Conservation (phyloP, 306 rosid genomes). For the Corylus avellana region DNA sequence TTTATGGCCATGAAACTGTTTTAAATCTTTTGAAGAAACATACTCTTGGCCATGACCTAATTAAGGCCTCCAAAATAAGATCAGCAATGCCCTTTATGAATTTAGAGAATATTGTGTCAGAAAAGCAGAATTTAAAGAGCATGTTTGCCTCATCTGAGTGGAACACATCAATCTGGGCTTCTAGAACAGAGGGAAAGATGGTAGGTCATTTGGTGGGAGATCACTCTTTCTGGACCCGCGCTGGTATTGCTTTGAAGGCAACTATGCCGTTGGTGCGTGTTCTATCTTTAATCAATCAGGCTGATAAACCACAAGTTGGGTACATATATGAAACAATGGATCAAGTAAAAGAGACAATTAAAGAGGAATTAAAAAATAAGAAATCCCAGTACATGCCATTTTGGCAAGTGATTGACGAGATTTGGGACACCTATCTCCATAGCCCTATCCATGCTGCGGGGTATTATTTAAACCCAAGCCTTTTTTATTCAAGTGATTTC, state of each 20-base stretch:
- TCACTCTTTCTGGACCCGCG: slow-evolving; percentile 27
- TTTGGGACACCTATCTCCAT: slow-evolving; percentile 27
- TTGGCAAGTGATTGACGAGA: slow-evolving; percentile 31
- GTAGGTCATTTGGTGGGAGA: slow-evolving; percentile 24
- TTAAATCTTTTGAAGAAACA: slow-evolving; percentile 25
- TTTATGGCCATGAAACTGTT: slow-evolving; percentile 18
- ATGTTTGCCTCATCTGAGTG: slow-evolving; percentile 30
- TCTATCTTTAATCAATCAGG: slow-evolving; percentile 16
- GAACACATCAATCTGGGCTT: slow-evolving; percentile 26
- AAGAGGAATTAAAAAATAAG: slow-evolving; percentile 16
- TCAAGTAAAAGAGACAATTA: slow-evolving; percentile 33
- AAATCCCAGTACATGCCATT: slow-evolving; percentile 25
- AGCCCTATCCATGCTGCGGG: slow-evolving; percentile 32
- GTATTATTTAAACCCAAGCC: slow-evolving; percentile 30
- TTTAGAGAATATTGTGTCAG: slow-evolving; percentile 21
- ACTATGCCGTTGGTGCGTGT: slow-evolving; percentile 16
- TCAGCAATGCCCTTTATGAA: slow-evolving; percentile 27
- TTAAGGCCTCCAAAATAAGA: slow-evolving; percentile 26
- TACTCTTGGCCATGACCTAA: slow-evolving; percentile 18
- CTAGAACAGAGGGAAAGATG: slow-evolving; percentile 12
- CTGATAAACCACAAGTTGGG: slow-evolving; percentile 29
- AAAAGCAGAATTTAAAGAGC: slow-evolving; percentile 12
- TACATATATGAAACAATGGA: slow-evolving; percentile 40
- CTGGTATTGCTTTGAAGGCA: slow-evolving; percentile 24
- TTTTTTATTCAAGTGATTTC: slow-evolving; percentile 26